These are phyloP conservation scores for Syzygium jambos DNA, from an alignment of 345 rosid species.

Conservation along the genomic window DNA sequence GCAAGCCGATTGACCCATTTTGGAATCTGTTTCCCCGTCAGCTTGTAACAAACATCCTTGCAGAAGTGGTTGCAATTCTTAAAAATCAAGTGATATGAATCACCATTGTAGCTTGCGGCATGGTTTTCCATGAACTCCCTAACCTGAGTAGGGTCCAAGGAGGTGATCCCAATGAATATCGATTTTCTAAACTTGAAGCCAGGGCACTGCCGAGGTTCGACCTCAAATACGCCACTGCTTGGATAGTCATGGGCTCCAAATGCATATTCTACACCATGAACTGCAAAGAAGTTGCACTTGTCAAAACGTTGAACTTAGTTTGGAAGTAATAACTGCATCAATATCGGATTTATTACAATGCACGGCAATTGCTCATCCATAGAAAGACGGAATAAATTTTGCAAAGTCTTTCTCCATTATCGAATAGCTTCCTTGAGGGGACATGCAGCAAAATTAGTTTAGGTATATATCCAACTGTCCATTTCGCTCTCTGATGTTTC, in stretches of 20 bases:
- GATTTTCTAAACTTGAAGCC: constrained; percentile 95
- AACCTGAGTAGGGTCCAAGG: constrained; percentile 67
- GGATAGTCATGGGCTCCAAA: constrained; percentile 95
- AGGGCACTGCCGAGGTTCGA: constrained; percentile 87
- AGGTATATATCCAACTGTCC: not conserved
- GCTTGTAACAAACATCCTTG: constrained; percentile 60
- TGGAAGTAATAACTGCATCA: not conserved
- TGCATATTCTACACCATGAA: constrained; percentile 92
- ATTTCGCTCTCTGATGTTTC: not conserved
- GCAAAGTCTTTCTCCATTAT: not conserved
- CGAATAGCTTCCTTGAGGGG: not conserved
- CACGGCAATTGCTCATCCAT: not conserved
- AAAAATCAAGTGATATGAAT: constrained; percentile 76
- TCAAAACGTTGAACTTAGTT: not conserved
- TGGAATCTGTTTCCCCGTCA: constrained; percentile 68
- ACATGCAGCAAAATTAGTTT: not conserved
- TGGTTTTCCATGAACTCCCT: constrained; percentile 82
- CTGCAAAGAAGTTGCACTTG: constrained; percentile 22
- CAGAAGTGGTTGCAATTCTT: constrained; percentile 98
- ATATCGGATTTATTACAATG: not conserved
- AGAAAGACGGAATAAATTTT: not conserved
- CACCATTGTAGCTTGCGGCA: constrained; percentile 75
- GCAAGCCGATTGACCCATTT: constrained; percentile 97
- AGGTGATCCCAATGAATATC: constrained; percentile 78
- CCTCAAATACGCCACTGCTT: constrained; percentile 89